phyloP scores from a whole-genome alignment of 2,329 filamentous ascomycete species.

The Fusarium incarnatum region DNA sequence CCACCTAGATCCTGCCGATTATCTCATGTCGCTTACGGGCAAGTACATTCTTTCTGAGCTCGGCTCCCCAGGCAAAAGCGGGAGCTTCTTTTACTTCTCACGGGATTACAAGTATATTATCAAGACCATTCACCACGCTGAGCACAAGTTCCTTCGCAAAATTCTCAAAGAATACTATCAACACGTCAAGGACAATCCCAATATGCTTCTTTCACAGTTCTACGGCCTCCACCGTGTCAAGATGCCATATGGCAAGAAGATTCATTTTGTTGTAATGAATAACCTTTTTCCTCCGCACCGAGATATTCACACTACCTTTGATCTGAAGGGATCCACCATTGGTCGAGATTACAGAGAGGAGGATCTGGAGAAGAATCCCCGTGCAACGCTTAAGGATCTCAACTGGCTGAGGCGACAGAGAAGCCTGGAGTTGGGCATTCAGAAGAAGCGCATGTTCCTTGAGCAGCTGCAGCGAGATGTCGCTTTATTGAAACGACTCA shows the following conservation, averaged over 20 bases:
- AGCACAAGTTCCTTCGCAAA: conserved; percentile 88
- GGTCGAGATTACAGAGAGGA: conserved; percentile 93
- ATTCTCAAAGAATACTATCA: conserved; percentile 92
- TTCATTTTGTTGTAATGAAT: conserved; percentile 99
- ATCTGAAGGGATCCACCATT: conserved; percentile 95
- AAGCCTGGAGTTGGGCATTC: conserved; percentile 86
- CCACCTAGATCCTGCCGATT: conserved; percentile 93
- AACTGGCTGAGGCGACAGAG: conserved; percentile 93
- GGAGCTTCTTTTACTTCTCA: conserved; percentile 99
- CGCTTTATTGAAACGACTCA: conserved; percentile 82
- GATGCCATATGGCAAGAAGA: conserved; percentile 97
- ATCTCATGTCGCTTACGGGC: conserved; percentile 96
- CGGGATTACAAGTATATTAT: conserved; percentile 99
- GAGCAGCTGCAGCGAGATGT: conserved; percentile 92
- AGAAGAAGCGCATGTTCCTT: conserved; percentile 89
- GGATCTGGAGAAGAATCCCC: conserved; percentile 85
- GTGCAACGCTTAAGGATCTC: conserved; percentile 93
- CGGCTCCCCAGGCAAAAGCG: conserved; percentile 96
- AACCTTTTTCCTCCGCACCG: conserved; percentile 97
- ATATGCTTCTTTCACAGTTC: conserved; percentile 96
- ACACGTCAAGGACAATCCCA: conserved; percentile 92
- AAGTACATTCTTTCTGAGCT: conserved; percentile 99
- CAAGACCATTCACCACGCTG: conserved; percentile 97
- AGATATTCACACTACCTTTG: conserved; percentile 97
- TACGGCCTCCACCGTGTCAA: conserved; percentile 98